Percentiles rank a stretch among this genome's conserved stretches.
phyloP scores from a whole-genome alignment of 1,284 basidiomycete genomes.

The Exsudoporus floridanus region DNA sequence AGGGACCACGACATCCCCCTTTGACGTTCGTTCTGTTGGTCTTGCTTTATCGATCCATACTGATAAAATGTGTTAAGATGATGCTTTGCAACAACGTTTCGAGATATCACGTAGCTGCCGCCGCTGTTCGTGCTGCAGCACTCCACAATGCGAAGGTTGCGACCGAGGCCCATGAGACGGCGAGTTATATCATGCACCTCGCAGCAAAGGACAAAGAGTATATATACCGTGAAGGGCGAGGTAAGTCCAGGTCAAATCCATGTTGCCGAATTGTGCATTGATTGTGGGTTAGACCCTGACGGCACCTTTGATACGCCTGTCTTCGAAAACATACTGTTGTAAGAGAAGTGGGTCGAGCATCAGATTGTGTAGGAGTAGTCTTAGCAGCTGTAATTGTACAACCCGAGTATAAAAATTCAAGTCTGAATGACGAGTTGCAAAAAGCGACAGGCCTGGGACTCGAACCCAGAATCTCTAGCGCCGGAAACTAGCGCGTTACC shows the following conservation, averaged over 20 bases:
- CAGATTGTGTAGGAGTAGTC: conserved; percentile 10
- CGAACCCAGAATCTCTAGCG: conserved; percentile 56
- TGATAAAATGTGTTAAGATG: conserved; percentile 46
- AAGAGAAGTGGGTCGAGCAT: not conserved
- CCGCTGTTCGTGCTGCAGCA: conserved; percentile 56
- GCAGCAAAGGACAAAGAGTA: conserved; percentile 55
- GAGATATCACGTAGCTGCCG: conserved; percentile 60
- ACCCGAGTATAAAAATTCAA: not conserved
- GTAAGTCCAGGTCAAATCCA: conserved; percentile 30
- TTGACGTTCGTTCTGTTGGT: conserved; percentile 46
- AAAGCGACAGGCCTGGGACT: conserved; percentile 52
- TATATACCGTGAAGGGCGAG: conserved; percentile 55
- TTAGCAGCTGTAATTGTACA: not conserved
- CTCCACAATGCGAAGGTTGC: conserved; percentile 51
- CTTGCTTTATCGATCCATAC: not conserved
- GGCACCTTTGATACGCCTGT: conserved; percentile 47
- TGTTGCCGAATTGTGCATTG: not conserved
- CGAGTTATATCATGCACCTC: conserved; percentile 54
- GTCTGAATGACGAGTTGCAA: conserved; percentile 16
- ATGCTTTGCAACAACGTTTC: conserved; percentile 68
- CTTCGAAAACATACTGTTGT: conserved; percentile 28
- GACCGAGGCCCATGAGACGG: conserved; percentile 51
- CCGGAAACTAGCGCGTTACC: conserved; percentile 49
- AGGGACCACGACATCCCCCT: conserved; percentile 68
- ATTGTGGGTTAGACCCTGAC: conserved; percentile 39